These are phyloP conservation scores for Trichomonas tenax DNA, from an alignment of 208 protist genomes.

Conservation along the genomic window DNA sequence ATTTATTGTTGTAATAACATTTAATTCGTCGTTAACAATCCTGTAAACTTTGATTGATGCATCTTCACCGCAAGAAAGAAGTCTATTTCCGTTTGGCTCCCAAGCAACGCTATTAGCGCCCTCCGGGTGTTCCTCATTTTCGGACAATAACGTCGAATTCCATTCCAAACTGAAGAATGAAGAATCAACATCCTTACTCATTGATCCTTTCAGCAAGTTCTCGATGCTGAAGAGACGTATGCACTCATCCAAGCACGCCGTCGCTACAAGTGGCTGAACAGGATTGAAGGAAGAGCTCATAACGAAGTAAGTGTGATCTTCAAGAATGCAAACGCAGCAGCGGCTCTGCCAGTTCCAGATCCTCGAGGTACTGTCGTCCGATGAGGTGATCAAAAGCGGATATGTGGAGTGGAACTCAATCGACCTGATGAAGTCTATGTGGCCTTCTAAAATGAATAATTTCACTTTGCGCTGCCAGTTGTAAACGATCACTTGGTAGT, in stretches of 20 bases:
- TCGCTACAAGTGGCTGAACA: constrained; percentile 67
- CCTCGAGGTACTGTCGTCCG: constrained; percentile 92
- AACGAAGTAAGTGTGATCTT: constrained; percentile 93
- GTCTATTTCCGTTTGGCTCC: constrained; percentile 73
- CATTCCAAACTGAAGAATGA: neutral
- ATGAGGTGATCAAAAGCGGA: constrained; percentile 91
- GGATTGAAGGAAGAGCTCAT: constrained; percentile 75
- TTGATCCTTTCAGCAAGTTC: neutral
- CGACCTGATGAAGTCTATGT: constrained; percentile 96
- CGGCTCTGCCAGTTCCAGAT: constrained; percentile 64
- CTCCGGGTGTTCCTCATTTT: constrained; percentile 91
- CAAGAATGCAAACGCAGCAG: constrained; percentile 72
- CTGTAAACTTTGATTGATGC: constrained; percentile 79
- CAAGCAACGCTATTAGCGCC: constrained; percentile 95
- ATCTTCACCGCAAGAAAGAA: constrained; percentile 90
- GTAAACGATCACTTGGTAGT: constrained; percentile 95
- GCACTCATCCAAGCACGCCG: constrained; percentile 91
- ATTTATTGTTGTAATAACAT: constrained; percentile 70
- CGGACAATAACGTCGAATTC: constrained; percentile 46
- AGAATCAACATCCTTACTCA: neutral
- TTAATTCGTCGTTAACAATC: constrained; percentile 58
- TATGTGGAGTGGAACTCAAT: constrained; percentile 60
- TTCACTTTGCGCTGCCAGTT: constrained; percentile 93
- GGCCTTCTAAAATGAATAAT: constrained; percentile 85
- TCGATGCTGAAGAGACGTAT: constrained; percentile 95